phyloP scores from a whole-genome alignment of 2,329 filamentous ascomycete species.

The Tricladium varicosporioides region DNA sequence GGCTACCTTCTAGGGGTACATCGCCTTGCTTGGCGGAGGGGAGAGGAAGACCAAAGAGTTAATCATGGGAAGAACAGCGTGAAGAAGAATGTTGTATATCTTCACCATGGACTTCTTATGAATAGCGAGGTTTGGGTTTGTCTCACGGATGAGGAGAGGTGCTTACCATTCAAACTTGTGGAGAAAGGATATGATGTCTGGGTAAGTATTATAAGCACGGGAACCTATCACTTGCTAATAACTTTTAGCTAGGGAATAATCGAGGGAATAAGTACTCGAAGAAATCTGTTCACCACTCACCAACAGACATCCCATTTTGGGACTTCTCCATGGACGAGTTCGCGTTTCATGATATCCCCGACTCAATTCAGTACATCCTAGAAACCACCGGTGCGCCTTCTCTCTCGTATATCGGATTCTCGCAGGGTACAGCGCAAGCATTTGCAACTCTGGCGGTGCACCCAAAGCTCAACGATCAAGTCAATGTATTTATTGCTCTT shows the following conservation, averaged over 20 bases:
- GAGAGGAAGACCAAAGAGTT: slow-evolving; percentile 75
- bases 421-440: slow-evolving; percentile 93
- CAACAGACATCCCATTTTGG: slow-evolving; percentile 80
- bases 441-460: slow-evolving; percentile 93
- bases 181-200: slow-evolving; percentile 95
- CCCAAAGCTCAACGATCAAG: slow-evolving; percentile 84
- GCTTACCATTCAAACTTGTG: slow-evolving; percentile 83
- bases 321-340: slow-evolving; percentile 99
- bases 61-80: slow-evolving; percentile 68
- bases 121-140: slow-evolving; percentile 99
- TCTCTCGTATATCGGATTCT: slow-evolving; percentile 94
- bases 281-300: slow-evolving; percentile 76
- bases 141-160: slow-evolving; percentile 80
- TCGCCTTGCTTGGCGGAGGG: slow-evolving; percentile 76
- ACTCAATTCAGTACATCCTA: slow-evolving; percentile 90
- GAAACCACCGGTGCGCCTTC: slow-evolving; percentile 78
- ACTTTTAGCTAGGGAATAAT: slow-evolving; percentile 80
- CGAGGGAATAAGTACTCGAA: slow-evolving; percentile 99
- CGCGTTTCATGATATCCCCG: slow-evolving; percentile 94
- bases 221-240: too few relatives aligned
- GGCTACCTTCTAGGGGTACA: slow-evolving; percentile 91
- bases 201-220: slow-evolving; percentile 47
- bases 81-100: slow-evolving; percentile 83
- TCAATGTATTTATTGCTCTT: slow-evolving; percentile 94
- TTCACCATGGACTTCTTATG: slow-evolving; percentile 97